Conservation (phyloP, 257 asterid genomes). For the Phtheirospermum japonicum region DNA sequence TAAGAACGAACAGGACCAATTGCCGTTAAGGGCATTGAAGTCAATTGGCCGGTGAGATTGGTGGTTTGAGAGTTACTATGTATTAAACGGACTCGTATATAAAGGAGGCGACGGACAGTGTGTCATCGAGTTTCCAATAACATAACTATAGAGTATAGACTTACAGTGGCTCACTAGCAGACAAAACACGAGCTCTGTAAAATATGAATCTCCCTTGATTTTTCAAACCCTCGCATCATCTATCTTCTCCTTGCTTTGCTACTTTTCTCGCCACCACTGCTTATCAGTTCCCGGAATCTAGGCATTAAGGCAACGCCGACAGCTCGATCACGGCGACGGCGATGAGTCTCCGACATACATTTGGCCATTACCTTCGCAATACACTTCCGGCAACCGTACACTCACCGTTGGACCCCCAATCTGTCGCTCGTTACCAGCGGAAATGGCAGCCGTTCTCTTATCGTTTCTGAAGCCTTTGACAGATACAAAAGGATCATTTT, state of each 20-base stretch:
- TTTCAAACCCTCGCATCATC: constrained; percentile 27
- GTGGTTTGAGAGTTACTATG: too few species aligned
- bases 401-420: constrained; percentile 78
- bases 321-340: constrained; percentile 28
- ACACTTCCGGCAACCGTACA: constrained; percentile 71
- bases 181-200: too few species aligned
- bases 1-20: too few species aligned
- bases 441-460: constrained; percentile 45
- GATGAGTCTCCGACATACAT: constrained; percentile 50
- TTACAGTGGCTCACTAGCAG: too few species aligned
- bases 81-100: too few species aligned
- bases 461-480: constrained; percentile 60
- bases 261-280: constrained; percentile 30
- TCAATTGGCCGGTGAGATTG: too few species aligned
- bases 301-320: constrained; percentile 28
- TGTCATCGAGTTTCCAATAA: too few species aligned
- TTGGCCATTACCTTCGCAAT: constrained; percentile 80
- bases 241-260: constrained; percentile 28
- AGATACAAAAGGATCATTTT: constrained; percentile 65
- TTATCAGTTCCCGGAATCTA: constrained; percentile 43
- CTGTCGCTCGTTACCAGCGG: constrained; percentile 51
- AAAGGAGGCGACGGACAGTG: too few species aligned
- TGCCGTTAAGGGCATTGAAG: too few species aligned
- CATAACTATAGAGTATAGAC: too few species aligned
- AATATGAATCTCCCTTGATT: background rate